Base-by-base conservation (phyloP, 208 protist species). In the Leishmania amazonensis region DNA sequence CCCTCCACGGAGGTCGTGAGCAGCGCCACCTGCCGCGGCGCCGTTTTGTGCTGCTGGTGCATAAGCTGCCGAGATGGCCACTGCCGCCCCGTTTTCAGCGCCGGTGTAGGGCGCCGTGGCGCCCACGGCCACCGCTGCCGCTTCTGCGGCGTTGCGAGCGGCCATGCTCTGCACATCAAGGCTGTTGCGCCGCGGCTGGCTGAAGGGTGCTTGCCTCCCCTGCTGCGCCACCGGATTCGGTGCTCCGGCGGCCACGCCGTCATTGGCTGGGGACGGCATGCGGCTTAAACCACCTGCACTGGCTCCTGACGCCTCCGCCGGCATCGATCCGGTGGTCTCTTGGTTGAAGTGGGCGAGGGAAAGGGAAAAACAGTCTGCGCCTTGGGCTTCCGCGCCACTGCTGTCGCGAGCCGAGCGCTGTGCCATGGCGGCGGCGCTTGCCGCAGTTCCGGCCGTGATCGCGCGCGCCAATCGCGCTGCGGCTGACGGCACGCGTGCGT, bases 301-400 rank as follows among this genome's bases (percentile, higher is more conserved):
- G 53, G 19, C 35, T 17, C 35, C 53, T 58, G 31, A 42, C 51
- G 35, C 3, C 73, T 51, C n/a, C 45, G 75, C 62, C 6, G 57
- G 51, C 8, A 28, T n/a, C 15, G 78, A 62, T n/a, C 57, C 82
- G 65, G 28, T 42, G 60, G 38, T 71, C 28, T 86, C 83, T 53
- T 76, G 78, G n/a, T 70, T 82, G 78, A 86, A 86, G 75, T 86
- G 60, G 21, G 83, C 83, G 54, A 86, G 83, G 65, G 83, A 70
- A 24, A 86, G 78, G 28, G 83, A n/a, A 54, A 82, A 86, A 49
- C 67, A 45, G 28, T 81, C 83, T 28, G 60, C 9, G 40, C 19
- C 64, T 21, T 81, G 60, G 31, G 15, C 42, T 17, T 83, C 77
- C 51, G 67, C 40, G 45, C 42, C 42, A 40, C 68, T 74, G 75